Base-by-base conservation (phyloP, 2,329 filamentous ascomycete genomes). In the Capronia americana region DNA sequence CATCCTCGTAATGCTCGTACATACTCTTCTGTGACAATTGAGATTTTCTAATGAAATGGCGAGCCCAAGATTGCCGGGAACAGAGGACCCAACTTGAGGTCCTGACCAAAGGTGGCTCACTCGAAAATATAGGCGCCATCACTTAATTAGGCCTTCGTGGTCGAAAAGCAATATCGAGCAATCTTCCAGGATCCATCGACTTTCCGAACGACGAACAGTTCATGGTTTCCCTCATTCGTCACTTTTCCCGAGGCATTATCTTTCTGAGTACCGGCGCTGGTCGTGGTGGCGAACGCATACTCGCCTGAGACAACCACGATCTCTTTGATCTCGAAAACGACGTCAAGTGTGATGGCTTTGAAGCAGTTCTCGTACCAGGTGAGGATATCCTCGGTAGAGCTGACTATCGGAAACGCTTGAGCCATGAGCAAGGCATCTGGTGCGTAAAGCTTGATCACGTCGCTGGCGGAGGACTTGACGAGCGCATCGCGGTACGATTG, bases 351-450 rank as follows among this genome's bases (percentile, higher is more conserved):
- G 28, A 55, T 55, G 53, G 11, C 28, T 32, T 34, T 55, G 28
- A 55, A 55, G n/a, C 53, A 55, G 28, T 55, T 55, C 53, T 55
- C 53, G 28, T 55, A 55, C 53, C 53, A 55, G 53, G 28, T 17
- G 24, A 55, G 53, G 17, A 55, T 55, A n/a, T 55, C 53, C 53
- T 34, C 17, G 17, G 53, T 12, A 20, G 53, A 55, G 28, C 53
- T 34, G 28, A 55, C 53, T 11, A 55, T 55, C 7, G 53, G 53
- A 34, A 55, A 55, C 10, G 28, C 53, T 34, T 55, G 53, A 4
- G 53, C 53, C 53, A 55, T 55, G 53, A 55, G 53, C 24, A 55
- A 28, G n/a, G 53, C 53, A 32, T 55, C 53, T 4, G 53, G 28
- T 1, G 53, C 26, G 28, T 55, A 55, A 10, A 55, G 53, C 53